phyloP scores from a whole-genome alignment of 306 rosid genomes.

The Lathyrus oleraceus region DNA sequence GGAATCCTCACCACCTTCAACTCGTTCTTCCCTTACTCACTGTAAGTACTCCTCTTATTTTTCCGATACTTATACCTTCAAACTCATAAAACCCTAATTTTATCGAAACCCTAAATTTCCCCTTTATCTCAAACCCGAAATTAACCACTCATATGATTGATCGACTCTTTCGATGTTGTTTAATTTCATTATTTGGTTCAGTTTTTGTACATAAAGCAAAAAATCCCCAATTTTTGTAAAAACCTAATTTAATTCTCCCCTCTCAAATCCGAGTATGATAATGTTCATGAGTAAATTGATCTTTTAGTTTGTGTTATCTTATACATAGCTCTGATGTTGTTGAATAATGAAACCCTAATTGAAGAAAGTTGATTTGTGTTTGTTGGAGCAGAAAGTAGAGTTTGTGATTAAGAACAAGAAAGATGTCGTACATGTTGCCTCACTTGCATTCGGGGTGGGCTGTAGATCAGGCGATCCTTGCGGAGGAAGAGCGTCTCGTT shows the following conservation, averaged over 20 bases:
- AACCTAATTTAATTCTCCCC: not conserved
- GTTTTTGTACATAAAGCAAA: not conserved
- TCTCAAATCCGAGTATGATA: too few relatives aligned
- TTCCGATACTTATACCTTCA: not conserved
- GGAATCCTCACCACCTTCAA: not conserved
- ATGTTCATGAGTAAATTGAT: too few relatives aligned
- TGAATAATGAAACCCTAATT: not conserved
- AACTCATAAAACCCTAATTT: not conserved
- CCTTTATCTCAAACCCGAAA: not conserved
- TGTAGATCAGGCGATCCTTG: constrained; percentile 84
- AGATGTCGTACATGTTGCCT: constrained; percentile 82
- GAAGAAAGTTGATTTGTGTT: not conserved
- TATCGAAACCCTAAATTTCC: not conserved
- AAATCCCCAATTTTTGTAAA: not conserved
- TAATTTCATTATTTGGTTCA: not conserved
- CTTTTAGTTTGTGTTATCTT: not conserved
- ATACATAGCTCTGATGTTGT: not conserved
- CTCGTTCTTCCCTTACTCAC: not conserved
- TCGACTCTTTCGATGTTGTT: not conserved
- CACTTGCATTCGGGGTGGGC: constrained; percentile 95
- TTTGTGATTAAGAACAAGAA: not conserved
- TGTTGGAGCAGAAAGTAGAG: not conserved
- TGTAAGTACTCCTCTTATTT: not conserved
- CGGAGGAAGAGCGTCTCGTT: constrained; percentile 86
- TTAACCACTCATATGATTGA: not conserved